Percentiles rank a stretch among this genome's conserved stretches.
These are phyloP conservation scores for Peribolospora baueri DNA, from an alignment of 768 basidiomycete genomes.

Conservation along the genomic window DNA sequence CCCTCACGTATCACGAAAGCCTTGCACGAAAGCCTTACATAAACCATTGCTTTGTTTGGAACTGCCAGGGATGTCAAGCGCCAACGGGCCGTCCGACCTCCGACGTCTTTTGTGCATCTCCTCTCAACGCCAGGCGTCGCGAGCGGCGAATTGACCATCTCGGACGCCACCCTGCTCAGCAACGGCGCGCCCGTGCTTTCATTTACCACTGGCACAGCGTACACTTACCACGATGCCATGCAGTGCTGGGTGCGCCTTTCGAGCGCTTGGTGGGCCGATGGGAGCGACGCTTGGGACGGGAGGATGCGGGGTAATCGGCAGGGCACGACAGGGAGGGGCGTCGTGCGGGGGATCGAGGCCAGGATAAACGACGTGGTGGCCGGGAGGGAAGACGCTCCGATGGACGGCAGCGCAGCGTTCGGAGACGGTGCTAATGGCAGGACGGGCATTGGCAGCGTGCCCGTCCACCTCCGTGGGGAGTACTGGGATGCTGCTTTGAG, in stretches of 20 bases:
- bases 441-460: neutral
- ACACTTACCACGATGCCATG: conserved; percentile 50
- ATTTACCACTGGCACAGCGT: conserved; percentile 50
- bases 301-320: conserved; percentile 28
- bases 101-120: conserved; percentile 37
- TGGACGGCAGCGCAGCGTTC: conserved; percentile 3
- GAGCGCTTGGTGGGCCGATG: conserved; percentile 62
- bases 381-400: conserved; percentile 8
- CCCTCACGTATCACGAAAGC: neutral
- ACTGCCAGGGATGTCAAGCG: conserved; percentile 46
- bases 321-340: conserved; percentile 13
- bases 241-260: conserved; percentile 47
- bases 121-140: conserved; percentile 31
- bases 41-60: neutral
- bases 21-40: neutral
- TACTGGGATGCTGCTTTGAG: conserved; percentile 53
- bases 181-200: conserved; percentile 58
- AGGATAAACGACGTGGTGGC: conserved; percentile 14
- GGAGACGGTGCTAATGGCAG: conserved; percentile 11
- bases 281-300: conserved; percentile 61
- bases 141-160: conserved; percentile 23
- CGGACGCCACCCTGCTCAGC: conserved; percentile 41
- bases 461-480: conserved; percentile 3
- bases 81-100: conserved; percentile 37
- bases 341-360: conserved; percentile 12